Conservation (phyloP, 75 land plant species). For the Cryptomeria japonica region DNA sequence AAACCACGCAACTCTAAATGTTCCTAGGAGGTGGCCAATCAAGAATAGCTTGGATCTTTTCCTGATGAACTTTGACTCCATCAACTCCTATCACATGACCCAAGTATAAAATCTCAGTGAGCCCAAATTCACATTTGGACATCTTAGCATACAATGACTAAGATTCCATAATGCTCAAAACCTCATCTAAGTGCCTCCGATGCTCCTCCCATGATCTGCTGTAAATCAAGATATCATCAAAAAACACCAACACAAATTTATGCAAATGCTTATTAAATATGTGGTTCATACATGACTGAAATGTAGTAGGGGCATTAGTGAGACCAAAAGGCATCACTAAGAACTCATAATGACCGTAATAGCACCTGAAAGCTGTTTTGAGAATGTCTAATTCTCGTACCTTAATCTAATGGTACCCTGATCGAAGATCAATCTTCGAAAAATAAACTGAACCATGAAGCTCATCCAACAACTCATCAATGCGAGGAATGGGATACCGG, state of each 20-base stretch:
- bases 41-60: too few species aligned
- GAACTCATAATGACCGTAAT: not conserved
- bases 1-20: too few species aligned
- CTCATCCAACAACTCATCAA: not conserved
- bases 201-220: not conserved
- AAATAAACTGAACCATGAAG: not conserved
- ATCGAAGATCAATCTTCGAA: not conserved
- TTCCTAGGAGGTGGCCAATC: too few species aligned
- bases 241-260: too few species aligned
- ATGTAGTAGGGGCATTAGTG: not conserved
- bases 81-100: too few species aligned
- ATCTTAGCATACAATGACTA: too few species aligned
- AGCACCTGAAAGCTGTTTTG: not conserved
- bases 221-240: not conserved
- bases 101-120: too few species aligned
- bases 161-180: too few species aligned
- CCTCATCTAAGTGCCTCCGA: not conserved
- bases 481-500: not conserved
- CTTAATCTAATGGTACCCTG: not conserved
- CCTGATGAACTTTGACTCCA: too few species aligned
- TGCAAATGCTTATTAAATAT: not conserved
- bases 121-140: too few species aligned
- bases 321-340: not conserved
- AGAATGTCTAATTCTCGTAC: too few species aligned
- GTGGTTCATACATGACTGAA: not conserved